Conservation (phyloP, 352 stramenopile genomes). For the Phytophthora uliginosa region DNA sequence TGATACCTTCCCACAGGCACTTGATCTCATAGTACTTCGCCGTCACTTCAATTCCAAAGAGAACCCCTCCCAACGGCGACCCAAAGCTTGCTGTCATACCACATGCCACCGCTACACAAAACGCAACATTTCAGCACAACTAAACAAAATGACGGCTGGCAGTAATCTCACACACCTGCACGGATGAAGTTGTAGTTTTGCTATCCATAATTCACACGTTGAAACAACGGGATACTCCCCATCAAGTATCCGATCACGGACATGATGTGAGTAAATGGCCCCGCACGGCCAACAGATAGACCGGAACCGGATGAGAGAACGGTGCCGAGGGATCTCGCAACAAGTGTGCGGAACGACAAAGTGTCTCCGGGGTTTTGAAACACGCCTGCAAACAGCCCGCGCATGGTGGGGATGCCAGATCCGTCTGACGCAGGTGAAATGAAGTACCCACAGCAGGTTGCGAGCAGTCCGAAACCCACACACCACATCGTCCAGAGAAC, state of each 20-base stretch:
- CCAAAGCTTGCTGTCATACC: constrained; percentile 87
- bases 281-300: constrained; percentile 73
- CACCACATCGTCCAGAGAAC: constrained; percentile 80
- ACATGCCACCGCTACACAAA: constrained; percentile 63
- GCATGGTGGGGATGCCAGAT: constrained; percentile 81
- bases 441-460: constrained; percentile 66
- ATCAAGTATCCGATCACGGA: constrained; percentile 79
- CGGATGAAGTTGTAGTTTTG: constrained; percentile 82
- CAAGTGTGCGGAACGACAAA: constrained; percentile 69
- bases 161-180: constrained; percentile 43
- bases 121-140: constrained; percentile 3
- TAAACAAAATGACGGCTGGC: background rate
- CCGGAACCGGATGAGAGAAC: constrained; percentile 71
- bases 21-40: constrained; percentile 89
- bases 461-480: constrained; percentile 53
- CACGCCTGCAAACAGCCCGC: constrained; percentile 75
- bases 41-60: constrained; percentile 89
- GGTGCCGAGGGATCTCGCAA: constrained; percentile 77
- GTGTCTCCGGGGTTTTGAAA: constrained; percentile 80
- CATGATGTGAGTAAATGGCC: constrained; percentile 82
- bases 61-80: constrained; percentile 76
- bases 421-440: constrained; percentile 69
- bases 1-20: constrained; percentile 86
- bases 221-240: constrained; percentile 73
- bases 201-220: constrained; percentile 69